A percentile compares a stretch with the other conserved stretches of the same genome.
Conservation (phyloP, 345 rosid species). For the rapeseed (Brassica napus) region DNA sequence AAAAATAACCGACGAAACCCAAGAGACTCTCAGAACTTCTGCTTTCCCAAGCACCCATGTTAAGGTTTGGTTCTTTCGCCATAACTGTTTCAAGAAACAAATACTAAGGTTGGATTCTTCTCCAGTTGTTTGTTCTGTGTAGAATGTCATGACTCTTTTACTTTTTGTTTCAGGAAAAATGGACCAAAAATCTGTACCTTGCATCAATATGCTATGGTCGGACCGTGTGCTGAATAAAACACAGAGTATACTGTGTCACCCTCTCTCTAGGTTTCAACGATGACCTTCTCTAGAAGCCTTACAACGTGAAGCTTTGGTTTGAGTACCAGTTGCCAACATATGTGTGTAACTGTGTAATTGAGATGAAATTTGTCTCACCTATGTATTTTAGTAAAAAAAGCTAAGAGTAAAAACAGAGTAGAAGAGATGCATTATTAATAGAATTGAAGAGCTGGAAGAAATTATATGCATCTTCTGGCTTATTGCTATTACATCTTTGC, state of each 20-base stretch:
- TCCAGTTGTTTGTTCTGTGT: not conserved
- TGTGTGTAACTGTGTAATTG: no score
- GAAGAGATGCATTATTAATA: no score
- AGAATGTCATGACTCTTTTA: not conserved
- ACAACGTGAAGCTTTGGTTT: no score
- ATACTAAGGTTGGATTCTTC: not conserved
- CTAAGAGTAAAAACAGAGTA: no score
- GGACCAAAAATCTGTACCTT: conserved; percentile 84
- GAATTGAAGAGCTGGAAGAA: no score
- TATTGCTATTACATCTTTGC: no score
- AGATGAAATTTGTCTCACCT: no score
- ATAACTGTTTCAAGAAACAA: not conserved
- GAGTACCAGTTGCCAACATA: no score
- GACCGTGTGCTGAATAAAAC: conserved; percentile 68
- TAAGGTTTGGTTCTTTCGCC: conserved; percentile 51
- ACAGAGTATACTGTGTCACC: conserved; percentile 12
- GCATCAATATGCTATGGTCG: conserved; percentile 87
- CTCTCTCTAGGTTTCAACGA: conserved; percentile 19
- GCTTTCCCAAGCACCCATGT: conserved; percentile 97
- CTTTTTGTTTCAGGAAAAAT: conserved; percentile 66
- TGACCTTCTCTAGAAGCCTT: conserved; percentile 1
- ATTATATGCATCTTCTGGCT: no score
- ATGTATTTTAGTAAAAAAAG: no score
- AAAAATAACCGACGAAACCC: conserved; percentile 85
- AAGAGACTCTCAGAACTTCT: conserved; percentile 91